These are phyloP conservation scores for Saccharomycopsis amapae DNA, from an alignment of 805 yeast species.

Conservation along the genomic window DNA sequence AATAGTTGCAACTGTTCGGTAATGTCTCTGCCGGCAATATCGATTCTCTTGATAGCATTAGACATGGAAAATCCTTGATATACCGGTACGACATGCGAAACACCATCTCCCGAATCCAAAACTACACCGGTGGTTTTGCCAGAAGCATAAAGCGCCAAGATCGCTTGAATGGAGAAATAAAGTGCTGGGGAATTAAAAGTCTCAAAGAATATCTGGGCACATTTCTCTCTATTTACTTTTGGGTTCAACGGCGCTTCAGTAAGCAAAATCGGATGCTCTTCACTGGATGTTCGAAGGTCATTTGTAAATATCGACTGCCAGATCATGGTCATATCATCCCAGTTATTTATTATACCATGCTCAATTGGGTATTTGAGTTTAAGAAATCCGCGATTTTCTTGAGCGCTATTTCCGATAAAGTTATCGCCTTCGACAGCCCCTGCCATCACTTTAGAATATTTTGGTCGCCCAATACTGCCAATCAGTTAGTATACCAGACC, in stretches of 20 bases:
- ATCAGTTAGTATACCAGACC: conserved; percentile 18
- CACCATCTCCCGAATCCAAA: conserved; percentile 91
- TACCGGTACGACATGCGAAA: conserved; percentile 79
- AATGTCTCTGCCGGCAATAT: conserved; percentile 81
- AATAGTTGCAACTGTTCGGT: conserved; percentile 68
- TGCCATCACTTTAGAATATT: conserved; percentile 78
- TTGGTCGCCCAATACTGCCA: conserved; percentile 62
- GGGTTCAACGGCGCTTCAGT: conserved; percentile 91
- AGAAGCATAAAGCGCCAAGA: conserved; percentile 74
- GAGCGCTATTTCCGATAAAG: conserved; percentile 73
- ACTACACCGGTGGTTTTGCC: conserved; percentile 91
- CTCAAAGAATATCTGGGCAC: conserved; percentile 65
- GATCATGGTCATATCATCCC: conserved; percentile 80
- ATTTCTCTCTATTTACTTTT: conserved; percentile 45
- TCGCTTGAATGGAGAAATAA: conserved; percentile 69
- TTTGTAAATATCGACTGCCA: conserved; percentile 66
- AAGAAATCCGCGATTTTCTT: conserved; percentile 69
- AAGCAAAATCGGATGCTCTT: conserved; percentile 80
- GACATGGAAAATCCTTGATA: conserved; percentile 83
- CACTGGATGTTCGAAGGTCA: conserved; percentile 50
- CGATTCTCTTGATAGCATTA: conserved; percentile 62
- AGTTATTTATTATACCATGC: conserved; percentile 72
- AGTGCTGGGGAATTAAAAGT: conserved; percentile 69
- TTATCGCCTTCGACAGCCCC: conserved; percentile 57
- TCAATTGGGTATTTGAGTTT: conserved; percentile 63